These are phyloP conservation scores for Umbelopsis sp. DNA, from an alignment of 192 early-diverging fungal genomes.

Conservation along the genomic window DNA sequence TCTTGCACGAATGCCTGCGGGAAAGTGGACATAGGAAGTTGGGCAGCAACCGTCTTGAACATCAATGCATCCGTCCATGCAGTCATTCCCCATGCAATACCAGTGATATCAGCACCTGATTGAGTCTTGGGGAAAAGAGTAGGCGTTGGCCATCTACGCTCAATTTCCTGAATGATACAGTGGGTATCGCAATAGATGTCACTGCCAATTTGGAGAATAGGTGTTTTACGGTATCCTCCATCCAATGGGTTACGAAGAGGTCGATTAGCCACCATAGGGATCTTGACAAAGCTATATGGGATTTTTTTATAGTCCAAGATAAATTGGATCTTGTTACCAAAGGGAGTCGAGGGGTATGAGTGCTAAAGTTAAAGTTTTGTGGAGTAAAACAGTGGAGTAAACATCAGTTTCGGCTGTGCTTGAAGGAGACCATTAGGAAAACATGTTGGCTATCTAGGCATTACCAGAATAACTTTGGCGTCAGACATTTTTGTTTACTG, in stretches of 20 bases:
- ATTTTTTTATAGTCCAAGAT: slow-evolving; percentile 31
- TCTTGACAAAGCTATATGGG: slow-evolving; percentile 25
- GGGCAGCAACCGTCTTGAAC: slow-evolving; percentile 15
- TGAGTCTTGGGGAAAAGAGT: slow-evolving; percentile 19
- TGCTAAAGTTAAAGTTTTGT: slow-evolving; percentile 9
- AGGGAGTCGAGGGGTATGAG: slow-evolving; percentile 28
- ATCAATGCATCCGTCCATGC: slow-evolving; percentile 12
- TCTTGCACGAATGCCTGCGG: slow-evolving; percentile 18
- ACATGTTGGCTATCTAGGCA: not conserved
- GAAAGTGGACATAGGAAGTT: slow-evolving; percentile 8
- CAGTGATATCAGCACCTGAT: slow-evolving; percentile 7
- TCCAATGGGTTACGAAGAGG: slow-evolving; percentile 30
- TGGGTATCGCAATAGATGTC: slow-evolving; percentile 32
- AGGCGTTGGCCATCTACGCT: slow-evolving; percentile 24
- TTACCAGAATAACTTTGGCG: slow-evolving; percentile 8
- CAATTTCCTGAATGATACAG: slow-evolving; percentile 25
- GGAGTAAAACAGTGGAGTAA: not conserved
- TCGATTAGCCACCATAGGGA: slow-evolving; percentile 20
- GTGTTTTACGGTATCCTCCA: slow-evolving; percentile 36
- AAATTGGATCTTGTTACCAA: slow-evolving; percentile 28
- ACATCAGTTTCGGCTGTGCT: not conserved
- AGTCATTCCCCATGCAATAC: not conserved
- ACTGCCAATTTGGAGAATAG: slow-evolving; percentile 34
- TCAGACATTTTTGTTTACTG: not conserved
- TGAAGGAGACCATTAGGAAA: not conserved